Percentiles rank a stretch among this genome's conserved stretches.
Conservation (phyloP, 2,329 filamentous ascomycete genomes). For the Monosporascus sp. region DNA sequence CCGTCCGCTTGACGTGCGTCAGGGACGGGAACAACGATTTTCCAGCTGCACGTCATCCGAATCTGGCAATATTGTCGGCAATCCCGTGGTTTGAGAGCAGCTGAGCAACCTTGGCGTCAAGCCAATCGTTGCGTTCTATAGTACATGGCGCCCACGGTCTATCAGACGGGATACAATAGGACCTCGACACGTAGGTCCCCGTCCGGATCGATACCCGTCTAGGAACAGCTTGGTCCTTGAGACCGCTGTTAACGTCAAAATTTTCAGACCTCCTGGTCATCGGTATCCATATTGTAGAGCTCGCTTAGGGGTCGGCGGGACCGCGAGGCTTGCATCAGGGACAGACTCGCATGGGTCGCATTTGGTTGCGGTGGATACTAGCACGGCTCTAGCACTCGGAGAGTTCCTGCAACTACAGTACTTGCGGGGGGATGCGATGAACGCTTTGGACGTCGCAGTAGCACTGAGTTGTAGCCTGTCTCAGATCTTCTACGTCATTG, state of each 20-base stretch:
- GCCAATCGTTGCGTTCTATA: neutral
- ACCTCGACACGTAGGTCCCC: neutral
- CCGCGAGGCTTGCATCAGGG: too few species aligned
- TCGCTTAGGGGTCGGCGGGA: too few species aligned
- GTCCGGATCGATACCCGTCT: neutral
- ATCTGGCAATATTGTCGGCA: conserved; percentile 16
- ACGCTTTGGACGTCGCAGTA: too few species aligned
- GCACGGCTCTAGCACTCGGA: too few species aligned
- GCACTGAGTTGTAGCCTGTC: neutral
- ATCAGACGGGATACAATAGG: neutral
- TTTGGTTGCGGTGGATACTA: too few species aligned
- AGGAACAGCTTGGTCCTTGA: neutral
- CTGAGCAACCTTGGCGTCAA: conserved; percentile 16
- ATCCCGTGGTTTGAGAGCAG: conserved; percentile 19
- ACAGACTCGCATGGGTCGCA: too few species aligned
- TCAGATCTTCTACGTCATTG: neutral
- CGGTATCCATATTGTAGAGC: too few species aligned
- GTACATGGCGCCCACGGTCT: neutral
- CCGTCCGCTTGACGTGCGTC: neutral
- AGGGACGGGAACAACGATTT: conserved; percentile 6
- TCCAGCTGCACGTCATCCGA: conserved; percentile 12
- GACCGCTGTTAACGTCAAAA: neutral
- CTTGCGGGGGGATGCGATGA: too few species aligned
- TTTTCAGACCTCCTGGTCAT: too few species aligned
- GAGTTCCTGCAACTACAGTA: too few species aligned